Conservation (phyloP, 257 asterid genomes). For the Fraxinus anomala region DNA sequence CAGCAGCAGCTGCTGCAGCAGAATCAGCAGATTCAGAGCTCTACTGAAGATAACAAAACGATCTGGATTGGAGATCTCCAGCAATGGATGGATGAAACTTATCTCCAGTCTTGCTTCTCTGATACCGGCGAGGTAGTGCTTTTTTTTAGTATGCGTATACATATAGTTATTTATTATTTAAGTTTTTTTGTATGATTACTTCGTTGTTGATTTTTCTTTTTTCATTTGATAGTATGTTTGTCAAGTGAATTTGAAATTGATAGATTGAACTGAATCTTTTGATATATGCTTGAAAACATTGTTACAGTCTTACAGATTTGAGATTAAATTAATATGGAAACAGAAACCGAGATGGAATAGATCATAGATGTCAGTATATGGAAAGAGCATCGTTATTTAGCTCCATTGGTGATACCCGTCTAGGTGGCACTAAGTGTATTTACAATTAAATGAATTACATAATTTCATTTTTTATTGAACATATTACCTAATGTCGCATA, state of each 20-base stretch:
- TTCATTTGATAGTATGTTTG: conserved; percentile 1
- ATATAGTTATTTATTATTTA: background rate
- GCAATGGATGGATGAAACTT: conserved; percentile 95
- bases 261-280: background rate
- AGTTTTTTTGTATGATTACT: background rate
- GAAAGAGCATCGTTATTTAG: background rate
- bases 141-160: background rate
- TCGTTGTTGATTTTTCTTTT: background rate
- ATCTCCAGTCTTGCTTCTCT: conserved; percentile 78
- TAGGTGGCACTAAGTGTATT: too few relatives aligned
- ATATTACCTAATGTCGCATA: too few relatives aligned
- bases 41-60: conserved; percentile 81
- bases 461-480: too few relatives aligned
- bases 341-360: background rate
- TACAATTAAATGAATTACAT: too few relatives aligned
- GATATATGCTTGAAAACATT: background rate
- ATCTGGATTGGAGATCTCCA: conserved; percentile 99
- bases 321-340: background rate
- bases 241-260: background rate
- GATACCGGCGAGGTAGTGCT: conserved; percentile 67
- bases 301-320: background rate
- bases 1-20: conserved; percentile 39
- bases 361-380: background rate
- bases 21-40: conserved; percentile 63
- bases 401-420: too few relatives aligned